Base-by-base conservation (phyloP, 768 basidiomycete species). In the Fibroporia radiculosa region DNA sequence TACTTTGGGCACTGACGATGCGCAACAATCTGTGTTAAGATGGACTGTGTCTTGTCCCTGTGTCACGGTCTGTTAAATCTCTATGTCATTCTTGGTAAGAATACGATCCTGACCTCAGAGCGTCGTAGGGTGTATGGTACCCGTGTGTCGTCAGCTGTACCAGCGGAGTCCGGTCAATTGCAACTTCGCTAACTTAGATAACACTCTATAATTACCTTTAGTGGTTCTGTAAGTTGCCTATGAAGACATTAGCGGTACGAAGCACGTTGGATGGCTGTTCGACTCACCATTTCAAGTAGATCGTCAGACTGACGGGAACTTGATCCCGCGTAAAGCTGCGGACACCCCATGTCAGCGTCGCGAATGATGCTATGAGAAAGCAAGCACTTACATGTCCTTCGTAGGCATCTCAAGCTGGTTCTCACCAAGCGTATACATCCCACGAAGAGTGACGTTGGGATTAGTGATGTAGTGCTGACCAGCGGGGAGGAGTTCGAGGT, bases 381-480 rank as follows among this genome's bases (percentile, higher is more conserved):
- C 1, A 35, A 20, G 7, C 18, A 65, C 82, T 53, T 53, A 83
- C 84, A 88, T 88, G 52, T 88, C 85, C 63, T 89, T 89, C 6
- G 86, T 89, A 3, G 87, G 86, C 82, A 89, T 84, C 59, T 89
- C 87, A 23, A 86, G 60, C 60, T 90, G 87, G 54, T 84, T 87
- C 60, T 90, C 88, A 23, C 87, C 87, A 2, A 84, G 73, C 1
- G 88, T 86, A 61, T 78, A 90, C 16, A 90, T 54, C 3, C 85
- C 85, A 45, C 87, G 82, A 4, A 90, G 65, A 2, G 87, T 89
- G 36, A 90, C 81, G 46, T 80, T 87, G 3, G 88, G 86, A 55
- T 86, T 83, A 10, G 87, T 89, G 57, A 91, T 82, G 49, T 80
- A 86, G 42, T 85, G 85, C 58, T 91, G 88, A 1, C 88, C 88